Evolutionary conservation across 148 eudicot genomes (phyloP).

Genomic region (Camellia granthamiana): DNA sequence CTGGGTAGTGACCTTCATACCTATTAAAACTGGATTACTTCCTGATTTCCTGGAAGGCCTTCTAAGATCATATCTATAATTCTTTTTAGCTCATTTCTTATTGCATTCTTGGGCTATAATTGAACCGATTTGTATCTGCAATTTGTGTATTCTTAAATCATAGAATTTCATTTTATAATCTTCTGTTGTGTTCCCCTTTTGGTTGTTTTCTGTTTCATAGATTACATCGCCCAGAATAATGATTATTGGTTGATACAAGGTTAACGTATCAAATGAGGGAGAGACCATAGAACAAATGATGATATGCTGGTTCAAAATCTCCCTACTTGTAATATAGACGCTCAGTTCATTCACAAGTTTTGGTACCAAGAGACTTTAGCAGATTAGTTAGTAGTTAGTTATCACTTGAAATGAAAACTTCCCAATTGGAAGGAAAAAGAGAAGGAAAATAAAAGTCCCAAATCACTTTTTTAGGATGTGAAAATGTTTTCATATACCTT

Average conservation of each 20-base stretch:
- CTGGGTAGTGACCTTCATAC: too few relatives aligned
- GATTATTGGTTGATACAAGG: too few relatives aligned
- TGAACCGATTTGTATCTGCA: background rate
- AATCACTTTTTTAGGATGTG: background rate
- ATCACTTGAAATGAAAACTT: background rate
- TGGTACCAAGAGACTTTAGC: too few relatives aligned
- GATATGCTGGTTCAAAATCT: background rate
- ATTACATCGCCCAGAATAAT: too few relatives aligned
- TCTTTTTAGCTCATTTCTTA: conserved; percentile 16
- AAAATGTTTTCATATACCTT: background rate
- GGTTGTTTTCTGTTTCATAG: background rate
- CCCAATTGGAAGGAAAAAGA: background rate
- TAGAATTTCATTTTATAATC: background rate
- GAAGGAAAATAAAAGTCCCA: background rate
- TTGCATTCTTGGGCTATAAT: background rate
- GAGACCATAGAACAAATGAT: background rate
- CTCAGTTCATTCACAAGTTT: too few relatives aligned
- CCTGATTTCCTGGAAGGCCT: conserved; percentile 4
- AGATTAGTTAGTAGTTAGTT: too few relatives aligned
- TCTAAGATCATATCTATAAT: background rate
- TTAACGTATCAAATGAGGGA: background rate
- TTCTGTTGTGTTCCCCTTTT: background rate
- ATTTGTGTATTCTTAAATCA: background rate
- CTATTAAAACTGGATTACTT: background rate
- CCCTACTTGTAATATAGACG: too few relatives aligned